Evolutionary conservation across 495 filamentous ascomycete species (phyloP), one percentile per base, ranked within the genome.

Genomic region (Cairneyella variabilis): DNA sequence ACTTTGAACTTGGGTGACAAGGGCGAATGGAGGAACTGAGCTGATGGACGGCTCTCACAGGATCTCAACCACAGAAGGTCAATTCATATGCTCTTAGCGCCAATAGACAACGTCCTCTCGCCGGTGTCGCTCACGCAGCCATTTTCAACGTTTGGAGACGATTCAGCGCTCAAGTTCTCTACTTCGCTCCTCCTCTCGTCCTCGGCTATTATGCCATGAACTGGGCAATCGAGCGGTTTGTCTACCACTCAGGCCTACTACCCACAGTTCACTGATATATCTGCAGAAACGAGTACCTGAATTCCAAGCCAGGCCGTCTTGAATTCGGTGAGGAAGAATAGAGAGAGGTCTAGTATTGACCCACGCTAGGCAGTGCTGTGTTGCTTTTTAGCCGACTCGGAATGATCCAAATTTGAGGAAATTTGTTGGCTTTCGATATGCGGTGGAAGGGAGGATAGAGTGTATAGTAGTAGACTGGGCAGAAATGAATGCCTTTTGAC

Each of bases 161-260:
- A 53, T 78, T 71, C 70, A 71, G 70, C 30, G 34, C 51, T 20
- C 62, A 90, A 73, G 76, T 83, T 48, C 75, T 91, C 53, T 91
- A 88, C 70, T 77, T 85, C 58, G 73, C 71, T 12, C 86, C 88
- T 36, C 86, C 88, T 30, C 75, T 91, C 57, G 56, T 86, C 45
- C 54, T 76, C 57, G 86, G 76, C 30, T 91, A 91, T 65, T 62
- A 73, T 32, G 57, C 74, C 25, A 85, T 91, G 82, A 69, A 83
- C 60, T 91, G 88, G 88, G 88, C 88, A 50, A 79, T 83, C 67
- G 81, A 85, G 71, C 79, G 79, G 88, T 89, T 76, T 49, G 76
- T 48, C 44, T 32, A 2, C 17, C 21, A 21, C 21, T 34, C 9
- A 14, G 21, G 2, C n/a, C 17, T 48, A 36, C 1, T 28, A 18